Percentiles rank a stretch among this genome's conserved stretches.
Evolutionary conservation across 345 rosid genomes (phyloP).

Genomic region (Barbarea vulgaris): DNA sequence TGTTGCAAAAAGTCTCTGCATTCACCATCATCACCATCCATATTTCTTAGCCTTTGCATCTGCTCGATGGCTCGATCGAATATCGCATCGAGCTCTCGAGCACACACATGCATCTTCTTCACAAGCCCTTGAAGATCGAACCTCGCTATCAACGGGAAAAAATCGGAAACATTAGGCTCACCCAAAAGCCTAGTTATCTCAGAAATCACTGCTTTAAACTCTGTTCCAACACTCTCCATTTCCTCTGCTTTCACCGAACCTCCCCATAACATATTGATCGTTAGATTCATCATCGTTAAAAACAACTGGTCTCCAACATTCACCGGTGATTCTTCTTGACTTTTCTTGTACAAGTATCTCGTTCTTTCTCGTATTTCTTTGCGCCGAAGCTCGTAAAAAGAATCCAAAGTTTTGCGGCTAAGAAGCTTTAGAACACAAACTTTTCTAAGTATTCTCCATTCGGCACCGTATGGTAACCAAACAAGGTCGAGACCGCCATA

Average conservation of each 20-base stretch:
- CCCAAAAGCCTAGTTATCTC: slow-evolving; percentile 37
- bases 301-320: slow-evolving; percentile 45
- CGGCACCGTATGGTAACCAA: slow-evolving; percentile 47
- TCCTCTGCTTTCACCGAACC: slow-evolving; percentile 44
- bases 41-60: slow-evolving; percentile 21
- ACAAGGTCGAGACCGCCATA: slow-evolving; percentile 47
- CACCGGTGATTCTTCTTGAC: slow-evolving; percentile 22
- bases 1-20: slow-evolving; percentile 38
- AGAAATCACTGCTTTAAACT: slow-evolving; percentile 35
- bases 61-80: slow-evolving; percentile 47
- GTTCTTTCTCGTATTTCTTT: slow-evolving; percentile 37
- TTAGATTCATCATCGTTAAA: slow-evolving; percentile 37
- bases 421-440: slow-evolving; percentile 39
- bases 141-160: slow-evolving; percentile 51
- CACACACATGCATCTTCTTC: slow-evolving; percentile 40
- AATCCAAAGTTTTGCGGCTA: slow-evolving; percentile 43
- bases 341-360: slow-evolving; percentile 4
- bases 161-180: slow-evolving; percentile 60
- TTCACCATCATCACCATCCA: slow-evolving; percentile 10
- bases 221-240: slow-evolving; percentile 29
- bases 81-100: slow-evolving; percentile 43
- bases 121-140: slow-evolving; percentile 62
- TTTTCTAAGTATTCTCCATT: slow-evolving; percentile 53
- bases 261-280: slow-evolving; percentile 58
- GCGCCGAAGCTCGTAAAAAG: slow-evolving; percentile 40